Evolutionary conservation across 148 eudicot species (phyloP), one percentile per base, ranked within the genome.

Genomic region (Nepenthes gracilis): DNA sequence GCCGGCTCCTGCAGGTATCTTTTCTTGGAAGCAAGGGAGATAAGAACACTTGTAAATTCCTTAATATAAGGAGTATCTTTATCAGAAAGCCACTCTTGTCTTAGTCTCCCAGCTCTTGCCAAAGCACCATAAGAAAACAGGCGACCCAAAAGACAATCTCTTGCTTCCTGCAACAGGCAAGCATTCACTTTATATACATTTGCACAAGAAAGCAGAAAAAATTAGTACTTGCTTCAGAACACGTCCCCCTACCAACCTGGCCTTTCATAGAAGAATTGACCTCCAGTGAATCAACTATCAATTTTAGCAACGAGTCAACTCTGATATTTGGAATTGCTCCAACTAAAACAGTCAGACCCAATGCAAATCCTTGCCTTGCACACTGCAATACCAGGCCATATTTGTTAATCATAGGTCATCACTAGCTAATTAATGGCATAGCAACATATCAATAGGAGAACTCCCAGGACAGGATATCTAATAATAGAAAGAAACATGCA

Each of bases 291-390:
- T 80, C 81, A 71, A 69, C 77, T 67, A 86, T 76, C 63, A 93
- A 76, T 74, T 88, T 93, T 52, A 88, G 66, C 77, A 93, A 14
- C 0, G 96, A 82, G 66, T 81, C 83, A 59, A 86, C 64, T 73
- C 73, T 85, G 67, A 93, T 79, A 72, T 70, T 81, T 32, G 64
- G 69, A 76, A 88, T 75, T 54, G 76, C 70, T 64, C 77, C 82
- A 64, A 86, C 78, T 78, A 93, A 77, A 64, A 81, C 51, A 43
- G 96, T 79, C 75, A 93, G 74, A 8, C 88, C 96, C 74, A 88
- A 72, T 43, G 99, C 96, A 82, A 93, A 93, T 45, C 99, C 99
- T 81, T 88, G 99, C 69, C 99, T 80, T 69, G 99, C 99, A 77
- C 91, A 93, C 99, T 93, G 80, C 61, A 60, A 49, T 49, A 49